A percentile compares a stretch with the other conserved stretches of the same genome.
Evolutionary conservation across 495 filamentous ascomycete genomes (phyloP).

Genomic region (Podospora conica): DNA sequence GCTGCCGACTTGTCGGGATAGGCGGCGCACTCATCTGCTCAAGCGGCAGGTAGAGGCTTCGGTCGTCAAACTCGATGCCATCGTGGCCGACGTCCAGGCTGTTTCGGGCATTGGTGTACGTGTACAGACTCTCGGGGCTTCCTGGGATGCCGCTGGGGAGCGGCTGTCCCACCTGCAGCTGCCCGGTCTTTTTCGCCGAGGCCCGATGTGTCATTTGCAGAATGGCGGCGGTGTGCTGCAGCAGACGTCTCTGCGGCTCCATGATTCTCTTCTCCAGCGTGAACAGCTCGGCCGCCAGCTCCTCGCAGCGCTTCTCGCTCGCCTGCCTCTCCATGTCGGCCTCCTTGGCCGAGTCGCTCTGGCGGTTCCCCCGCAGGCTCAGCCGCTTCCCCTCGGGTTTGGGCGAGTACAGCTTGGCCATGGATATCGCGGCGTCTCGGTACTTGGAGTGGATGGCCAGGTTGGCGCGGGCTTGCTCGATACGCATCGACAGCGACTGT

Average conservation of each 20-base stretch:
- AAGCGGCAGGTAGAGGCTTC: conserved; percentile 66
- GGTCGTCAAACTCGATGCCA: conserved; percentile 66
- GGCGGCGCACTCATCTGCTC: conserved; percentile 56
- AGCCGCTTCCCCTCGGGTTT: conserved; percentile 37
- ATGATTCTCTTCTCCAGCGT: conserved; percentile 64
- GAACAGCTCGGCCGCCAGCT: conserved; percentile 74
- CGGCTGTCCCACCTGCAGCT: conserved; percentile 23
- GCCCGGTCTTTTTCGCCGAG: conserved; percentile 33
- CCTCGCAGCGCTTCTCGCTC: conserved; percentile 77
- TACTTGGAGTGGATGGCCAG: conserved; percentile 89
- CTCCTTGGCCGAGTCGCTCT: conserved; percentile 45
- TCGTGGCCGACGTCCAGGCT: conserved; percentile 42
- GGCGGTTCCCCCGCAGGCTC: conserved; percentile 49
- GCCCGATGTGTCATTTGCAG: conserved; percentile 77
- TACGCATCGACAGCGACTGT: conserved; percentile 59
- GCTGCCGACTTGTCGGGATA: conserved; percentile 12
- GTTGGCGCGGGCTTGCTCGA: conserved; percentile 72
- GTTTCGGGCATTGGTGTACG: conserved; percentile 49
- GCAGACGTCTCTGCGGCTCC: conserved; percentile 61
- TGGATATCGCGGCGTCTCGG: conserved; percentile 82
- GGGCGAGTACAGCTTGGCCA: conserved; percentile 66
- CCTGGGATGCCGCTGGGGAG: conserved; percentile 50
- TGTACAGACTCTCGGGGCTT: conserved; percentile 62
- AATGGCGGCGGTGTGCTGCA: conserved; percentile 90
- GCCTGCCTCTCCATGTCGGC: conserved; percentile 68